Base-by-base conservation (phyloP, 176 grass and related monocot species). In the Otatea glauca region DNA sequence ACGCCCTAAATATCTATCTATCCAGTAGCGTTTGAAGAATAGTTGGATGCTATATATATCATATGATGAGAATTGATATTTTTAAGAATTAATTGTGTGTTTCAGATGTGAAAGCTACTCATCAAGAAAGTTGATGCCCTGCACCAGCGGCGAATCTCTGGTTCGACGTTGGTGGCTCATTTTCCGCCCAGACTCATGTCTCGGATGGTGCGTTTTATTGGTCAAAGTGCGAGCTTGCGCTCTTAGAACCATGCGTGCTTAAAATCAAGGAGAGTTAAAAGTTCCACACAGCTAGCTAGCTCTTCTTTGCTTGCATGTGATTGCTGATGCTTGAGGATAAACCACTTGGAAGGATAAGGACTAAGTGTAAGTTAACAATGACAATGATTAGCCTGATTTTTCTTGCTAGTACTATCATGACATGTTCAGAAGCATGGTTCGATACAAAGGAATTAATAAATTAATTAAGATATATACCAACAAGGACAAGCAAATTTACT, bases 291-390 rank as follows among this genome's bases (percentile, higher is more conserved):
- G 39, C 39, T 41, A 53, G 14, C 44, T 45, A 45, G 44, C 44
- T 45, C 9, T 12, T 16, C 16, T 53, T 53, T 71, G 55, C 59
- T 15, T 74, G 51, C 49, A 79, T 78, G 74, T 90, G 84, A 79
- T 79, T 49, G 81, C 17, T 18, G 47, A 86, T 79, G 60, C 58
- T 60, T 41, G 25, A 58, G 69, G 67, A 87, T 82, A 37, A 73
- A 54, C 70, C 27, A 25, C 70, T 21, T 39, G 43, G 27, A 71
- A 83, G 84, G 84, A 87, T 90, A 87, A 90, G 74, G 80, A 61
- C 41, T 41, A 15, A 6, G 60, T 29, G 23, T 49, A 34, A 74
- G 72, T 78, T 83, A 74, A n/a, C 70, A 58, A 18, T 21, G 9
- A n/a, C 8, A 69, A 70, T 81, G 77, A 68, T 81, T 21, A 76